Evolutionary conservation across 805 yeast genomes (phyloP).

Genomic region (Cephaloascus albidus): DNA sequence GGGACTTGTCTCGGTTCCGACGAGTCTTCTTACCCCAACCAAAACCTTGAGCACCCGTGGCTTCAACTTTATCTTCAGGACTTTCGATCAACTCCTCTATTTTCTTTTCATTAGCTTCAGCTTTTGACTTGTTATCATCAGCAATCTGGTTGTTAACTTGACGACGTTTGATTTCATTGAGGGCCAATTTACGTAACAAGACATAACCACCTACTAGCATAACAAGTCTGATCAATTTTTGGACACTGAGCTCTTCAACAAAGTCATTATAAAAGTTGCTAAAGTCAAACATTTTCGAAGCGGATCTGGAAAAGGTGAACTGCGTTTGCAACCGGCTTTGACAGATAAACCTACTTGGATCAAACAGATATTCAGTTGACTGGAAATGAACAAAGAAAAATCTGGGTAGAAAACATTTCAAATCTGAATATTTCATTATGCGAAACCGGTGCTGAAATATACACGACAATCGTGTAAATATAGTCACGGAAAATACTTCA

Average conservation of each 20-base stretch:
- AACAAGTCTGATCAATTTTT: conserved; percentile 36
- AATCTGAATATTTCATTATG: too few relatives aligned
- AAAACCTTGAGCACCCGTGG: conserved; percentile 35
- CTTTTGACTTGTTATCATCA: conserved; percentile 34
- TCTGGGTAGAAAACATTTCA: too few relatives aligned
- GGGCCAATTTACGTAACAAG: conserved; percentile 45
- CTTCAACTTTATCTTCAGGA: conserved; percentile 23
- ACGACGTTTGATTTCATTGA: conserved; percentile 46
- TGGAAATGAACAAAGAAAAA: too few relatives aligned
- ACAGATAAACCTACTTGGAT: too few relatives aligned
- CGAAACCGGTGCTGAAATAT: too few relatives aligned
- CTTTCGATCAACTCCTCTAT: conserved; percentile 20
- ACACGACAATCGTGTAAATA: too few relatives aligned
- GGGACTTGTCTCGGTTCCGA: conserved; percentile 44
- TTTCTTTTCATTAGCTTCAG: conserved; percentile 17
- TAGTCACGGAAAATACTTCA: too few relatives aligned
- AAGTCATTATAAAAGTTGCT: conserved; percentile 13
- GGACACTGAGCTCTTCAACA: conserved; percentile 31
- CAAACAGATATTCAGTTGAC: too few relatives aligned
- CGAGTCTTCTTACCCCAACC: conserved; percentile 82
- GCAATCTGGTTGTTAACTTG: conserved; percentile 40
- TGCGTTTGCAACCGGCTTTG: too few relatives aligned
- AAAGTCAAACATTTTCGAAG: not conserved
- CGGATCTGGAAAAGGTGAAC: too few relatives aligned
- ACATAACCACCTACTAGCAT: conserved; percentile 56